Percentiles rank a stretch among this genome's conserved stretches.
phyloP scores from a whole-genome alignment of 1,139 yeast species.

The Saccharomyces hybrid region DNA sequence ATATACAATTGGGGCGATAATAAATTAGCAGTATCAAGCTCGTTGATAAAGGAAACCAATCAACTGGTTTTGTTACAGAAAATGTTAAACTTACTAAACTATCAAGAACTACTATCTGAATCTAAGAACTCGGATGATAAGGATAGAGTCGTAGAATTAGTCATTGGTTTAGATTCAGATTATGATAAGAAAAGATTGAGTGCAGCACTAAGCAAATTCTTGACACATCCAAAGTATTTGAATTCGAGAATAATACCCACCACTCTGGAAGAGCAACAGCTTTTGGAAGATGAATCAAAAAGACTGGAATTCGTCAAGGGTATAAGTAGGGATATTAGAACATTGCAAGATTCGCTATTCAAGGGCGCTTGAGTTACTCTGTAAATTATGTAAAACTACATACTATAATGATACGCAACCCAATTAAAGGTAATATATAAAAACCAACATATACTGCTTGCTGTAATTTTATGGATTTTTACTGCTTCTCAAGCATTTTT shows the following conservation, averaged over 20 bases:
- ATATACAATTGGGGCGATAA: slow-evolving; percentile 65
- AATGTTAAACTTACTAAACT: slow-evolving; percentile 45
- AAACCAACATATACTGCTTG: neutral
- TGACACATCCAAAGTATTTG: slow-evolving; percentile 81
- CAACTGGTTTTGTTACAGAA: slow-evolving; percentile 65
- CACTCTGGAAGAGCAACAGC: slow-evolving; percentile 54
- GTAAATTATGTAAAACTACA: neutral
- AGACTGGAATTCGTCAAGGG: slow-evolving; percentile 40
- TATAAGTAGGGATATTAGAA: slow-evolving; percentile 49
- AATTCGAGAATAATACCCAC: slow-evolving; percentile 62
- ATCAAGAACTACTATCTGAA: slow-evolving; percentile 36
- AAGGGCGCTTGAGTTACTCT: neutral
- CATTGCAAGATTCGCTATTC: slow-evolving; percentile 40
- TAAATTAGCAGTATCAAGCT: slow-evolving; percentile 52
- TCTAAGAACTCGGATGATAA: slow-evolving; percentile 19
- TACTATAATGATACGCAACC: neutral
- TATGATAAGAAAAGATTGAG: slow-evolving; percentile 50
- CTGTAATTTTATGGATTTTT: neutral
- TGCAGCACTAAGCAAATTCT: slow-evolving; percentile 55
- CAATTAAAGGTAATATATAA: neutral
- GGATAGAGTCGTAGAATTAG: slow-evolving; percentile 29
- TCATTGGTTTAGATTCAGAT: slow-evolving; percentile 58
- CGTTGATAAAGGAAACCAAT: slow-evolving; percentile 69
- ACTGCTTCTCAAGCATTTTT: neutral
- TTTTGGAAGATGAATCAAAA: slow-evolving; percentile 41